Base-by-base conservation (phyloP, 345 rosid species). In the Lepidium aucheri region DNA sequence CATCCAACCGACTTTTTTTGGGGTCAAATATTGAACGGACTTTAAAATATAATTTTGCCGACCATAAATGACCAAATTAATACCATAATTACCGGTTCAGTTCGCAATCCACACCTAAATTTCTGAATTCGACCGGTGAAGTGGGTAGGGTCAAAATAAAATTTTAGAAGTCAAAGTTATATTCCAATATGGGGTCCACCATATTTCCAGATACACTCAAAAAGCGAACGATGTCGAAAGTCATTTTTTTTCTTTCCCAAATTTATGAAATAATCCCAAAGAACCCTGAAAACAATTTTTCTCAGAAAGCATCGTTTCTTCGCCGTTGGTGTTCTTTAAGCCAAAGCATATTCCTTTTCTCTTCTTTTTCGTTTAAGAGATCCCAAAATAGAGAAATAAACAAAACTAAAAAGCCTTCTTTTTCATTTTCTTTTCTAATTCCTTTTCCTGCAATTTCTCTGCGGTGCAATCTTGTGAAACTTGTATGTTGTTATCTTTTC, bases 321-420 rank as follows among this genome's bases (percentile, higher is more conserved):
- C 46, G 69, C 51, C 51, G 73, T 57, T 54, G 50, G 53, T 47
- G 11, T 63, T 62, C 49, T 33, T 53, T 34, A 3, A 20, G 9
- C 34, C 61, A 4, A 75, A 60, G 77, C 73, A 70, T 79, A 77
- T 82, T 69, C 82, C 59, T 75, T 70, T 60, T 44, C 35, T 47
- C 57, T 52, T 28, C 63, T 50, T 33, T 40, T 54, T 47, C 51
- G 46, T 52, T 60, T 1, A 33, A 42, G 6, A 60, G 52, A 70
- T 52, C 55, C 53, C 60, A 50, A 51, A 40, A 39, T 14, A 5
- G 1, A 16, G 22, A 33, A 33, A 8, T 4, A 5, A 28, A 30
- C 13, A 32, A 32, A 2, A 0, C 8, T 3, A 38, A 52, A 40
- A 6, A 22, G 0, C 13, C 6, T 60, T n/a, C 4, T 67, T 52